These are phyloP conservation scores for Saccharum officinarum DNA, from an alignment of 176 grass and related monocot genomes.

Conservation along the genomic window DNA sequence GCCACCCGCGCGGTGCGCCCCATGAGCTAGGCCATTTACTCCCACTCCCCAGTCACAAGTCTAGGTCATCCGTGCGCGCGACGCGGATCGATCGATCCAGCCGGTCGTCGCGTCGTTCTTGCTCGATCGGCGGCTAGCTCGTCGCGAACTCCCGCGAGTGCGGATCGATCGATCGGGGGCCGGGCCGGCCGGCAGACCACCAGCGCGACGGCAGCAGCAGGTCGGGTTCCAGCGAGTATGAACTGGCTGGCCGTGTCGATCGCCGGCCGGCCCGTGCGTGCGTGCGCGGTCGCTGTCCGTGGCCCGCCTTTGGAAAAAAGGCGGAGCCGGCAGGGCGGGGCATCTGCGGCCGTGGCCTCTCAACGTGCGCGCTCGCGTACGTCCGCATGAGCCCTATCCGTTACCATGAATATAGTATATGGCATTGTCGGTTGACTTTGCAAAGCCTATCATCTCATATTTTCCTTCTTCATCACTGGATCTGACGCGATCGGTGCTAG, in stretches of 20 bases:
- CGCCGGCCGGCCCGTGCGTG: neutral
- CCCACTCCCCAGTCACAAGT: neutral
- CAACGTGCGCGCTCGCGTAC: constrained; percentile 20
- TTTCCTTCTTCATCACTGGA: no score
- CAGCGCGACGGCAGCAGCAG: no score
- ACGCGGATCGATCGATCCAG: no score
- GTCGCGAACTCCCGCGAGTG: no score
- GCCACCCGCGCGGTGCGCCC: neutral
- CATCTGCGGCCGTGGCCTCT: constrained; percentile 38
- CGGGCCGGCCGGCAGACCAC: no score
- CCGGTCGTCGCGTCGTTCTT: no score
- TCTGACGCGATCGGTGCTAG: no score
- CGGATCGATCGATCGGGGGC: no score
- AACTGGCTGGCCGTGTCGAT: neutral
- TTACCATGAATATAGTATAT: neutral
- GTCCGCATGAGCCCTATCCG: neutral
- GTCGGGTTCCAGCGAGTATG: neutral
- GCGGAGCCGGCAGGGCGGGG: neutral
- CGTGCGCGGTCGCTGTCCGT: constrained; percentile 4
- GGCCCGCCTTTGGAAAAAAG: constrained; percentile 16
- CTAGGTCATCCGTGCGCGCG: neutral
- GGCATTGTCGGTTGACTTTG: neutral
- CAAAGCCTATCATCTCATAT: neutral
- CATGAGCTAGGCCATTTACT: neutral
- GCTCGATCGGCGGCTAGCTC: neutral